Evolutionary conservation across 441 rosid species (phyloP).

Genomic region (Bocquillonia castaneifolia): DNA sequence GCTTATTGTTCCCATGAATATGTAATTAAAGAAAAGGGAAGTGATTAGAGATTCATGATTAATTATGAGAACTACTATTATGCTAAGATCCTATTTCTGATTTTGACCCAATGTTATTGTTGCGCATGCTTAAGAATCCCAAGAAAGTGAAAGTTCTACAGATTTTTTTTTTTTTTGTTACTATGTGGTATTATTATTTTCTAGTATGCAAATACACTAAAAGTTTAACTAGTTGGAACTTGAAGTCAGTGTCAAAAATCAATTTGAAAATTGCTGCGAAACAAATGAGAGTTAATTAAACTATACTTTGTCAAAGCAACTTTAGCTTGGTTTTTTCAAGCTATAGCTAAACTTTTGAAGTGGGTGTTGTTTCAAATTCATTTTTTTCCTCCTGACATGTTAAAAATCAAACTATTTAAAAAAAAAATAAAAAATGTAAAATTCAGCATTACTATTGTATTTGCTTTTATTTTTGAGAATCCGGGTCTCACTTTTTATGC

Average conservation of each 20-base stretch:
- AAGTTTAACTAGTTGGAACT: slow-evolving; percentile 9
- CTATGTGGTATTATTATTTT: too few relatives aligned
- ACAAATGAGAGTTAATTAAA: too few relatives aligned
- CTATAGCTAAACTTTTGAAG: not conserved
- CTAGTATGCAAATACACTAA: too few relatives aligned
- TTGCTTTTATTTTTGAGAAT: not conserved
- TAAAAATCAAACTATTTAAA: too few relatives aligned
- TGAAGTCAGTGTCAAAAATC: slow-evolving; percentile 6
- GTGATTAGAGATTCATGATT: slow-evolving; percentile 19
- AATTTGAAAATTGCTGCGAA: not conserved
- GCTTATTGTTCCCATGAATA: slow-evolving; percentile 12
- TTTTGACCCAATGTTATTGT: slow-evolving; percentile 25
- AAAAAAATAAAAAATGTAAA: not conserved
- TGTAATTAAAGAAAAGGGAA: not conserved
- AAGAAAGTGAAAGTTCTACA: slow-evolving; percentile 50
- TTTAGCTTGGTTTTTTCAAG: too few relatives aligned
- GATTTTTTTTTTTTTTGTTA: slow-evolving; percentile 12
- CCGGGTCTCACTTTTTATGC: not conserved
- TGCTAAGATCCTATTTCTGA: slow-evolving; percentile 16
- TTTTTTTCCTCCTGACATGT: not conserved
- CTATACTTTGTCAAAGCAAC: too few relatives aligned
- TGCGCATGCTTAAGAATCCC: slow-evolving; percentile 71
- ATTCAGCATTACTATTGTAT: not conserved
- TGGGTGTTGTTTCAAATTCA: not conserved
- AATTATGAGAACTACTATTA: not conserved